Conservation (phyloP, 1,139 yeast species). For the Geotrichum europaeum region DNA sequence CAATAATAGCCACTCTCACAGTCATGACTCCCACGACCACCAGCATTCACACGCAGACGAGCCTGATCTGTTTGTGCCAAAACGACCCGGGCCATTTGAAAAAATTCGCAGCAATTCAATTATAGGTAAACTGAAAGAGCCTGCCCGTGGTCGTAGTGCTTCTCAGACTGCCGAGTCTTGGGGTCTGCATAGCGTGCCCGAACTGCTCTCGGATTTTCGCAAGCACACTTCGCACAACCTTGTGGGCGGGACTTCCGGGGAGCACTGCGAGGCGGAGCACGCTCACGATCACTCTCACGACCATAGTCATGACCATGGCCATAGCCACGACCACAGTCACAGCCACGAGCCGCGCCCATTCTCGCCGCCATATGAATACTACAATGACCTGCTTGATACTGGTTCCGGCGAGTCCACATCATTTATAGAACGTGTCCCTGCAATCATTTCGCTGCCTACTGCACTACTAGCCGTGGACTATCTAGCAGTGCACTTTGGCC, state of each 20-base stretch:
- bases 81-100: slow-evolving; percentile 14
- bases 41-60: neutral
- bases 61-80: neutral
- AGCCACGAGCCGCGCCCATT: slow-evolving; percentile 1
- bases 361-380: slow-evolving; percentile 11
- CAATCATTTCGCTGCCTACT: slow-evolving; percentile 36
- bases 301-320: slow-evolving; percentile 6
- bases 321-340: slow-evolving; percentile 11
- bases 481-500: slow-evolving; percentile 18
- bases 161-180: slow-evolving; percentile 22
- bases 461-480: slow-evolving; percentile 30
- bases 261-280: slow-evolving; percentile 3
- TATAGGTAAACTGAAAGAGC: neutral
- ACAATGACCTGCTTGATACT: slow-evolving; percentile 3
- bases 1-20: slow-evolving; percentile 3
- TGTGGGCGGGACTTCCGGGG: neutral
- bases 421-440: slow-evolving; percentile 33
- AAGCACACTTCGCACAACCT: slow-evolving; percentile 30
- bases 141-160: slow-evolving; percentile 8
- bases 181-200: slow-evolving; percentile 39
- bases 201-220: slow-evolving; percentile 35
- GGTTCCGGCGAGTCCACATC: slow-evolving; percentile 16
- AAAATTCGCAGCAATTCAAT: slow-evolving; percentile 12
- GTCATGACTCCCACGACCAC: neutral
- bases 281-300: slow-evolving; percentile 9